Base-by-base conservation (phyloP, 306 rosid genomes). In the Corylus heterophylla region DNA sequence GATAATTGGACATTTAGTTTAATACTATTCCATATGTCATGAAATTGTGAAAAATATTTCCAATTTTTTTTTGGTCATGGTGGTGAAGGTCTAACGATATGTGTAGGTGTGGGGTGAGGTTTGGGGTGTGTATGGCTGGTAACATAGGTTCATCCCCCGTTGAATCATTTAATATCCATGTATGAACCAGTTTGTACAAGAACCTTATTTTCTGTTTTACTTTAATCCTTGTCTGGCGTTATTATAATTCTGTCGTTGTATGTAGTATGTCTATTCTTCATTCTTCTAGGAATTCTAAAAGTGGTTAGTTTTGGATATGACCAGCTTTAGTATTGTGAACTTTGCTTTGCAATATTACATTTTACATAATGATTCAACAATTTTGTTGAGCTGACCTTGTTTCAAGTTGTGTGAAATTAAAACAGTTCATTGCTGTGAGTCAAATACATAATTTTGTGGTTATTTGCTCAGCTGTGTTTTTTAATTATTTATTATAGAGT, bases 1-100 rank as follows among this genome's bases (percentile, higher is more conserved):
- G 25, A 71, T 72, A 71, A 76, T 71, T 62, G 66, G 49, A 22
- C 27, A 17, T 59, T 45, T 45, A 76, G 73, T n/a, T 49, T 64
- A 62, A 27, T 27, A 9, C 49, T 35, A 54, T 9, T 79, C 66
- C 14, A 17, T 22, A 27, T 37, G 49, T 64, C 52, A 51, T 69
- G 80, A 71, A 74, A 54, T 62, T 61, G 67, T 79, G 45, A 14
- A 63, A 31, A 13, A 29, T 16, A 63, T 63, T 13, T 63, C 66
- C 35, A 22, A 3, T 59, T 25, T 25, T 59, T 59, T 59, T 20
- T 59, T 10, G 17, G 31, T 25, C 37, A 3, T 59, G n/a, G 37
- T 59, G 14, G 35, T 59, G 66, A 59, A 25, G 6, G 31, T 37
- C 37, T 25, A 59, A 59, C 31, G 8, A 59, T 20, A 59, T 59